Evolutionary conservation across 2,329 filamentous ascomycete genomes (phyloP), one percentile per base, ranked within the genome.

Genomic region (Ascomycota sp.): DNA sequence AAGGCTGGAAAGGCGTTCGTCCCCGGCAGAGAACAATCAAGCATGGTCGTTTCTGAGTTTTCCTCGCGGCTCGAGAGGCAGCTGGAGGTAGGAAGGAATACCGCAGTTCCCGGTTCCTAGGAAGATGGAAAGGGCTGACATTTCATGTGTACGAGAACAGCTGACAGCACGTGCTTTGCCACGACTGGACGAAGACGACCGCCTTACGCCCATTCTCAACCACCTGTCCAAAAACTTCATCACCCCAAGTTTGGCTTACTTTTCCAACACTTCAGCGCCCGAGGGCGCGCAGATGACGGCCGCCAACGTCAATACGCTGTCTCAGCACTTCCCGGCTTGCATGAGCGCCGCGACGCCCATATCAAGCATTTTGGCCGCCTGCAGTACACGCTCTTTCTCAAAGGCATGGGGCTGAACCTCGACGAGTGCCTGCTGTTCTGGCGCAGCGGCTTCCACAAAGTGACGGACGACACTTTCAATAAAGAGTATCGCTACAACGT

Each of bases 401-500:
- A 98, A 53, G 89, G 89, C 25, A 82, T 95, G 34, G 89, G 89
- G 0, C 61, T 98, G 20, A 82, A 69, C 37, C 59, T 98, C n/a
- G 83, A 94, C 45, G 86, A 98, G 52, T 82, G 73, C 41, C 65
- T 98, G 17, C 42, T 82, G 9, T 98, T 98, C 59, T 98, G 89
- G 89, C 75, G 89, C 8, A 67, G 71, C 36, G 63, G 67, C 20
- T 95, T 98, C 65, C 73, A 72, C 48, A 77, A 82, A 40, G 71
- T 91, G 38, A 85, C 80, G 0, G 89, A 95, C 44, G 86, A 95
- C 44, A 75, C 75, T 23, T 98, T 95, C 65, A 91, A 91, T 55
- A 95, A 94, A 47, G 83, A 94, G 48, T 95, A 98, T 56, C 69
- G 79, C 27, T 98, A 98, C 64, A 95, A 98, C 49, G 70, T 95